These are phyloP conservation scores for Kwoniella newhampshirensis DNA, from an alignment of 768 basidiomycete genomes.

Conservation along the genomic window DNA sequence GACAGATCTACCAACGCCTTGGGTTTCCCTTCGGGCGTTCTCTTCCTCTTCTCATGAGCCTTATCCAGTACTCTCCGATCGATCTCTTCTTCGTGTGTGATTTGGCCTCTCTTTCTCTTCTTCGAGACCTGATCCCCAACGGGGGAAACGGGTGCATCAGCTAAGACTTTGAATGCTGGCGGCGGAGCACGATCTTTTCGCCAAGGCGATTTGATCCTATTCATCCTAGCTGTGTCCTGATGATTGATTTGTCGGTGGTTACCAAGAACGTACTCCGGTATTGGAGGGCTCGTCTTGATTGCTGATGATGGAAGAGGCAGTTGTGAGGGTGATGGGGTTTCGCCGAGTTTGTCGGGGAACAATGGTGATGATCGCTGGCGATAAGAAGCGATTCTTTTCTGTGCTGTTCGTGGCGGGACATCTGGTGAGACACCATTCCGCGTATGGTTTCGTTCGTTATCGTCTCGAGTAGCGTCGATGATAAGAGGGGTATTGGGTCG, in stretches of 20 bases:
- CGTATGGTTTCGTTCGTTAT: too few relatives aligned
- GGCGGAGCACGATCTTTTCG: background rate
- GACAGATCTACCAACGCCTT: slow-evolving; percentile 18
- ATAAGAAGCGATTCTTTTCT: too few relatives aligned
- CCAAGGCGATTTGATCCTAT: slow-evolving; percentile 27
- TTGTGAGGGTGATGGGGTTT: background rate
- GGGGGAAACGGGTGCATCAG: background rate
- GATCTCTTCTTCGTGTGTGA: slow-evolving; percentile 5
- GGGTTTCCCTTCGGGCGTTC: background rate
- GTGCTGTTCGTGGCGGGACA: too few relatives aligned
- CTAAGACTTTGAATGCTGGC: too few relatives aligned
- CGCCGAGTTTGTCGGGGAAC: background rate
- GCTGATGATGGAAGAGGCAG: background rate
- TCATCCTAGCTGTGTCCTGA: slow-evolving; percentile 18
- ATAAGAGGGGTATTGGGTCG: too few relatives aligned
- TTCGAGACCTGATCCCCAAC: background rate
- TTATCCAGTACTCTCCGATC: slow-evolving; percentile 8
- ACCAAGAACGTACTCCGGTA: slow-evolving; percentile 22
- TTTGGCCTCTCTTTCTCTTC: slow-evolving; percentile 3
- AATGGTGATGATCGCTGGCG: background rate
- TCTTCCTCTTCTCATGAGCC: slow-evolving; percentile 10
- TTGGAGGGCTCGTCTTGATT: slow-evolving; percentile 2
- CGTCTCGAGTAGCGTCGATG: too few relatives aligned
- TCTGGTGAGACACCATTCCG: too few relatives aligned
- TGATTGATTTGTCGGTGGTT: slow-evolving; percentile 25